phyloP scores from a whole-genome alignment of 2,329 filamentous ascomycete species.

The Epichloe aotearoae region DNA sequence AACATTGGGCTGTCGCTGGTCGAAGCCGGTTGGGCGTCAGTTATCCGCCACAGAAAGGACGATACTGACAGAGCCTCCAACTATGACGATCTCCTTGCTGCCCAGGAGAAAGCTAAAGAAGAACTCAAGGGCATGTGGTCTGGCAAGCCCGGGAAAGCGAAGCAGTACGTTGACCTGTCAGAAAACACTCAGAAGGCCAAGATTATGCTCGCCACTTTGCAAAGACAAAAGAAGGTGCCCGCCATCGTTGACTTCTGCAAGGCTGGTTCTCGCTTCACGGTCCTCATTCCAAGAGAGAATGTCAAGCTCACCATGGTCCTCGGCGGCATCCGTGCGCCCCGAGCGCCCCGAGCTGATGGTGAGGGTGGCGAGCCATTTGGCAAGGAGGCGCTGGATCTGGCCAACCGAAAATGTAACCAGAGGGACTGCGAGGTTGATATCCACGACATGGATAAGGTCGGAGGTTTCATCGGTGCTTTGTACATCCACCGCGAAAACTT shows the following conservation, averaged over 20 bases:
- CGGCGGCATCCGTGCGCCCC: constrained; percentile 80
- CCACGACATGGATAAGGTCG: constrained; percentile 88
- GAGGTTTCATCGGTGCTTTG: constrained; percentile 90
- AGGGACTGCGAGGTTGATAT: constrained; percentile 94
- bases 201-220: constrained; percentile 75
- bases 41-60: constrained; percentile 89
- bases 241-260: constrained; percentile 96
- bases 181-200: constrained; percentile 92
- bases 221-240: constrained; percentile 83
- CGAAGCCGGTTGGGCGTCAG: constrained; percentile 86
- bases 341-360: constrained; percentile 63
- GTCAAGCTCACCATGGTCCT: constrained; percentile 92
- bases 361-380: constrained; percentile 86
- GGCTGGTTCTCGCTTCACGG: constrained; percentile 85
- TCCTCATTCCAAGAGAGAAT: constrained; percentile 83
- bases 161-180: constrained; percentile 78
- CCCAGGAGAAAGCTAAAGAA: constrained; percentile 71
- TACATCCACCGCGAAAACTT: constrained; percentile 95
- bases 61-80: constrained; percentile 88
- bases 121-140: constrained; percentile 94
- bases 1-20: constrained; percentile 77
- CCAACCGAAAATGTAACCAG: constrained; percentile 78
- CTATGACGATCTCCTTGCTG: constrained; percentile 77
- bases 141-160: constrained; percentile 70
- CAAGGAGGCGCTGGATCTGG: constrained; percentile 85